Evolutionary conservation across 768 basidiomycete species (phyloP), one percentile per base, ranked within the genome.

Genomic region (Porphyrellus cyaneotinctus): DNA sequence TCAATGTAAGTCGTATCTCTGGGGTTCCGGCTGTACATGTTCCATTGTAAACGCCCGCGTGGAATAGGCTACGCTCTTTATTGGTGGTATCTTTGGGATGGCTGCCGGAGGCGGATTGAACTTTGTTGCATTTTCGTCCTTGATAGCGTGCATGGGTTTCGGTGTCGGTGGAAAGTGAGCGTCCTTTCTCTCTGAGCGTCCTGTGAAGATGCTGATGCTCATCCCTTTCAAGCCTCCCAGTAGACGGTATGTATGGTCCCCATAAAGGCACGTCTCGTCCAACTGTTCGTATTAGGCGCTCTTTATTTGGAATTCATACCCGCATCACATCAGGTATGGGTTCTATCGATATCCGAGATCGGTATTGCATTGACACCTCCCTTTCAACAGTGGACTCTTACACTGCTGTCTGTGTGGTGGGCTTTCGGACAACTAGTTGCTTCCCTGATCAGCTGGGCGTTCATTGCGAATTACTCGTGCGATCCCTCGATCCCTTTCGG

Each of bases 381-480:
- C 22, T 44, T 38, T 11, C n/a, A 20, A 9, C 17, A 82, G 69
- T 79, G 75, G 74, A 75, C 79, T n/a, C 71, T 83, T 38, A 77
- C 79, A 3, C 67, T 81, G 10, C 74, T 83, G 2, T 79, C 80
- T 17, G 72, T 73, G 22, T 80, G 78, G 76, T 81, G 80, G 78
- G 71, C 80, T 52, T 43, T 76, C 51, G 75, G 81, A 31, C 69
- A 81, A 68, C 71, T 82, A 10, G 62, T 76, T 17, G 75, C 79
- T 10, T 80, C 76, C 17, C 63, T 77, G 28, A 70, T 83, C 28
- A 76, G 79, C 8, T 84, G 79, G 76, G 78, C 71, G 0, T 78
- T 83, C 58, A 80, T 83, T 31, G 74, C 74, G 23, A 78, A 77
- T 54, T 83, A 76, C 58, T 80, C 81, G 5, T 84, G 82, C 60